Conservation (phyloP, 1,139 yeast genomes). For the Taphrina communis region DNA sequence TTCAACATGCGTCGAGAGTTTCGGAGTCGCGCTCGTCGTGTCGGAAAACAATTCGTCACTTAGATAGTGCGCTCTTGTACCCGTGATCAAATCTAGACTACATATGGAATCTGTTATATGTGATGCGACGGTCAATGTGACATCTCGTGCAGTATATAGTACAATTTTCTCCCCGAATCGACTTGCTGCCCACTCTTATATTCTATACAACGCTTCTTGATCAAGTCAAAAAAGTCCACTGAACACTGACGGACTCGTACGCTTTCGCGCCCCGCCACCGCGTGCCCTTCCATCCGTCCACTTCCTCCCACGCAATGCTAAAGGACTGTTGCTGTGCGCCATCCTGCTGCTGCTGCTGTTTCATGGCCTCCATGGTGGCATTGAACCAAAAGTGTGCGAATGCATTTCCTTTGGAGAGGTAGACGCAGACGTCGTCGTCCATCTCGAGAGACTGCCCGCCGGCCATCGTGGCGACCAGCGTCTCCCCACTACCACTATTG, state of each 20-base stretch:
- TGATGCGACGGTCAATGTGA: no score
- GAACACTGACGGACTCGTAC: conserved; percentile 59
- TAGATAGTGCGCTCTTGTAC: background rate
- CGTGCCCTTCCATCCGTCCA: conserved; percentile 77
- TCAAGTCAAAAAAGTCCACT: conserved; percentile 50
- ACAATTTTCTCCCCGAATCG: no score
- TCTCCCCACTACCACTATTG: background rate
- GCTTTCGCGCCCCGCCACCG: conserved; percentile 59
- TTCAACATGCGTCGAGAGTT: conserved; percentile 15
- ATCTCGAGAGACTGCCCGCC: conserved; percentile 42
- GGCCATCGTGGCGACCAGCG: conserved; percentile 28
- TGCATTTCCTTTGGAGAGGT: conserved; percentile 44
- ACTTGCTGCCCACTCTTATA: background rate
- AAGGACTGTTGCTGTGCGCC: conserved; percentile 45
- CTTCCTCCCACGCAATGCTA: conserved; percentile 59
- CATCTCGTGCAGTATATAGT: no score
- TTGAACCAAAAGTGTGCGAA: conserved; percentile 51
- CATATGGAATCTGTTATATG: no score
- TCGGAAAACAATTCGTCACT: conserved; percentile 12
- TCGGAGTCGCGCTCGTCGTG: conserved; percentile 8
- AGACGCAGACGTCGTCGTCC: conserved; percentile 45
- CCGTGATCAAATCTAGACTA: no score
- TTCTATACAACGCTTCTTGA: background rate
- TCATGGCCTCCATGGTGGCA: conserved; percentile 50
- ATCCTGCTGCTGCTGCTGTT: conserved; percentile 37